Conservation (phyloP, 129 eudicot species). For the Ambrosia artemisiifolia region DNA sequence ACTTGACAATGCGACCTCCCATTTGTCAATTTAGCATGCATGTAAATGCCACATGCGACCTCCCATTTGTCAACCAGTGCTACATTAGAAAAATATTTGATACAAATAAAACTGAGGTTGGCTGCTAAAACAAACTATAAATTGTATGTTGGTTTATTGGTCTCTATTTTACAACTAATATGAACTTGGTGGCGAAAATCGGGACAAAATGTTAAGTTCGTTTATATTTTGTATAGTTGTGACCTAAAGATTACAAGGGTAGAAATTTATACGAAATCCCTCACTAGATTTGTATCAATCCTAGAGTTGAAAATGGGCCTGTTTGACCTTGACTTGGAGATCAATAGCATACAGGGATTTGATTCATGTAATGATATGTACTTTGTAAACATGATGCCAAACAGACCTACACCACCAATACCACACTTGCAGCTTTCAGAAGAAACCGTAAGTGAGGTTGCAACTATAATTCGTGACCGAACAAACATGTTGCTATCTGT, state of each 20-base stretch:
- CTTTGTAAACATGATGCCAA: slow-evolving; percentile 21
- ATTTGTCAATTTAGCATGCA: not conserved
- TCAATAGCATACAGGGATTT: not conserved
- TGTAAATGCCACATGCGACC: not conserved
- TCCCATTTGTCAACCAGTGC: not conserved
- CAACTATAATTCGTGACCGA: slow-evolving; percentile 50
- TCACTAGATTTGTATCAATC: not conserved
- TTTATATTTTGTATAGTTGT: not conserved
- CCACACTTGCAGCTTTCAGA: slow-evolving; percentile 73
- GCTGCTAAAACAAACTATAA: not conserved
- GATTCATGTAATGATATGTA: slow-evolving; percentile 4
- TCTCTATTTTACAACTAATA: not conserved
- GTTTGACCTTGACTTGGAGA: slow-evolving; percentile 24
- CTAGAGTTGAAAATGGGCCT: not conserved
- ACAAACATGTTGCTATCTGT: slow-evolving; percentile 48
- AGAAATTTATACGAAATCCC: not conserved
- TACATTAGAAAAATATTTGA: not conserved
- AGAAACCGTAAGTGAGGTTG: slow-evolving; percentile 51
- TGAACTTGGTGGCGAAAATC: not conserved
- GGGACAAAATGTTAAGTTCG: not conserved
- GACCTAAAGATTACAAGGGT: not conserved
- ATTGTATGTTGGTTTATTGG: not conserved
- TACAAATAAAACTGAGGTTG: not conserved
- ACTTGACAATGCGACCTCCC: not conserved
- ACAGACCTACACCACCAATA: slow-evolving; percentile 90